These are phyloP conservation scores for Glaciozyma antarctica DNA, from an alignment of 768 basidiomycete genomes.

Conservation along the genomic window DNA sequence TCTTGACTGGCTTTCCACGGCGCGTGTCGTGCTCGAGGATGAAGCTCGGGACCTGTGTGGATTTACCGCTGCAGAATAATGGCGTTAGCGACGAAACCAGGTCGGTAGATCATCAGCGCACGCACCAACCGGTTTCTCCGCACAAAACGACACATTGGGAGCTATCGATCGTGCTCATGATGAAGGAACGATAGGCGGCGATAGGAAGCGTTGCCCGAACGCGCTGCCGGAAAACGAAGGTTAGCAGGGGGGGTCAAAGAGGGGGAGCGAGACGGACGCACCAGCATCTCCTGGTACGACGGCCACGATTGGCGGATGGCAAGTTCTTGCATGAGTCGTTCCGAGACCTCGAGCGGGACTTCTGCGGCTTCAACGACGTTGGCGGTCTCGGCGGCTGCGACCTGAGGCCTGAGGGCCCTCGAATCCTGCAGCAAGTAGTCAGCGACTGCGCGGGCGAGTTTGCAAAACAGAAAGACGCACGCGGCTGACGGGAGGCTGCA, in stretches of 20 bases:
- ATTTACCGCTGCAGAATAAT: constrained; percentile 68
- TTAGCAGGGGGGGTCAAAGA: neutral
- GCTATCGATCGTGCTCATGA: constrained; percentile 57
- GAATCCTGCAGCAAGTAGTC: neutral
- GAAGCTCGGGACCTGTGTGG: constrained; percentile 88
- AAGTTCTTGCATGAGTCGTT: constrained; percentile 55
- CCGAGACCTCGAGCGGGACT: constrained; percentile 37
- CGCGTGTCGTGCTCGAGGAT: constrained; percentile 82
- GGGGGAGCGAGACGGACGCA: constrained; percentile 41
- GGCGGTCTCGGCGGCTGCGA: neutral
- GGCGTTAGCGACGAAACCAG: constrained; percentile 26
- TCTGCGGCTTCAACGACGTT: neutral
- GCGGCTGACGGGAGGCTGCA: constrained; percentile 6
- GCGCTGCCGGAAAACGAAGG: constrained; percentile 42
- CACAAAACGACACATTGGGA: constrained; percentile 82
- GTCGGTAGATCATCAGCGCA: constrained; percentile 34
- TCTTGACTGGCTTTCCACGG: constrained; percentile 70
- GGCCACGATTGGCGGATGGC: constrained; percentile 52
- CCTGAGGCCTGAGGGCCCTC: constrained; percentile 1
- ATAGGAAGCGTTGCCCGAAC: constrained; percentile 78
- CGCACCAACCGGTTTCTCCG: constrained; percentile 66
- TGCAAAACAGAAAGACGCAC: constrained; percentile 2
- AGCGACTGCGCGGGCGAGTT: too few species aligned
- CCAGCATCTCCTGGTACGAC: constrained; percentile 81
- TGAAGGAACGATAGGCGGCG: constrained; percentile 64